These are phyloP conservation scores for Moniliophthora roreri DNA, from an alignment of 1,284 basidiomycete genomes.

Conservation along the genomic window DNA sequence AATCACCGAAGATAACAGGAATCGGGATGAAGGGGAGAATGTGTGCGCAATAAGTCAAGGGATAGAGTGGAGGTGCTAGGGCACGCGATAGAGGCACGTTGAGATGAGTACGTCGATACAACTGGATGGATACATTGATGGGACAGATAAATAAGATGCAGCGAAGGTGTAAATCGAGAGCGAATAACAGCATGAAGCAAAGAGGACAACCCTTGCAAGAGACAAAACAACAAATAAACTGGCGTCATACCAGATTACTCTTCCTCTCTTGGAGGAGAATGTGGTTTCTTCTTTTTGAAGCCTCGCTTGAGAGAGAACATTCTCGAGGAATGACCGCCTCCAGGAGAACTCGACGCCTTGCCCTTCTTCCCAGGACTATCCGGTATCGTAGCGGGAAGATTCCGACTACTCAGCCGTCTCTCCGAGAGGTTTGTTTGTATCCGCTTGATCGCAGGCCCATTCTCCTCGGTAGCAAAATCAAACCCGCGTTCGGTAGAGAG, in stretches of 20 bases:
- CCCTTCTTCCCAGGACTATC: slow-evolving; percentile 8
- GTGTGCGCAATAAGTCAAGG: background rate
- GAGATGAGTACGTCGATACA: slow-evolving; percentile 7
- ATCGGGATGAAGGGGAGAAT: background rate
- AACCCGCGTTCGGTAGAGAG: slow-evolving; percentile 75
- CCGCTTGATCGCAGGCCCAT: slow-evolving; percentile 76
- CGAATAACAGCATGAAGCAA: background rate
- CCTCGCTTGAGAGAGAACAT: slow-evolving; percentile 11
- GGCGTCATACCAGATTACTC: background rate
- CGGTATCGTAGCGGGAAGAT: slow-evolving; percentile 1
- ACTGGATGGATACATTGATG: slow-evolving; percentile 1
- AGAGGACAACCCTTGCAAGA: background rate
- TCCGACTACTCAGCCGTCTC: slow-evolving; percentile 40
- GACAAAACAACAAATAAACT: background rate
- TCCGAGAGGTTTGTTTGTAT: slow-evolving; percentile 80
- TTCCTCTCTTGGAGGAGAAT: background rate
- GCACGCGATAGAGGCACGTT: background rate
- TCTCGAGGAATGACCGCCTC: background rate
- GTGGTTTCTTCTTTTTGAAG: slow-evolving; percentile 12
- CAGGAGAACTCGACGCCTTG: background rate
- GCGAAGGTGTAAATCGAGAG: background rate
- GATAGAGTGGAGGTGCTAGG: background rate
- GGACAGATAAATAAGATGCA: background rate
- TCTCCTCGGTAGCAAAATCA: slow-evolving; percentile 84
- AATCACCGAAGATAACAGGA: background rate